phyloP scores from a whole-genome alignment of 2,329 filamentous ascomycete species.

The Magnaporthiopsis rhizophila region DNA sequence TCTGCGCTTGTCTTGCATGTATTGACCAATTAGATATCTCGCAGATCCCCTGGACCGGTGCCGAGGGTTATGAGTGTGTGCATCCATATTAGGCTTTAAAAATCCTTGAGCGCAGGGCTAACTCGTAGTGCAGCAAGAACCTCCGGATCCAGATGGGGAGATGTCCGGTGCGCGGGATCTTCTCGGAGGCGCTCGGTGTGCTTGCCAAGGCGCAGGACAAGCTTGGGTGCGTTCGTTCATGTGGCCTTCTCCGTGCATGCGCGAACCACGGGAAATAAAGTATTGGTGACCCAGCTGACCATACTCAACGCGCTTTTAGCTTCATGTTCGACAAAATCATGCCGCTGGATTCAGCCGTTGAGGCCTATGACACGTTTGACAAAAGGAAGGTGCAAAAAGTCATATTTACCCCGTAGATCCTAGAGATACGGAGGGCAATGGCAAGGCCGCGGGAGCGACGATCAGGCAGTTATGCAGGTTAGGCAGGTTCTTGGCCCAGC shows the following conservation, averaged over 20 bases:
- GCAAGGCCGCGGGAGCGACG: too few relatives aligned
- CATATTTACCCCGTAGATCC: constrained; percentile 48
- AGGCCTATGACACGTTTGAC: constrained; percentile 65
- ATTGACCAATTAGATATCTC: constrained; percentile 11
- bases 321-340: constrained; percentile 74
- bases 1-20: background rate
- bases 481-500: too few relatives aligned
- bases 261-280: too few relatives aligned
- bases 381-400: constrained; percentile 69
- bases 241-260: background rate
- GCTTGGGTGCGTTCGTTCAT: constrained; percentile 44
- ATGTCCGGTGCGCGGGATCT: constrained; percentile 66
- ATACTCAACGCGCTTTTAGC: constrained; percentile 27
- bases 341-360: constrained; percentile 56
- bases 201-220: constrained; percentile 59
- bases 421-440: too few relatives aligned
- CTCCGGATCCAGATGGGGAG: constrained; percentile 67
- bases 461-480: too few relatives aligned
- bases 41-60: constrained; percentile 59
- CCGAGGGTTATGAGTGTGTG: constrained; percentile 50
- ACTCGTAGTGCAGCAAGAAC: constrained; percentile 49
- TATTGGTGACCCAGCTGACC: background rate
- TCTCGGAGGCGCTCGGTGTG: constrained; percentile 55
- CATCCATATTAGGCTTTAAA: background rate
- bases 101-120: background rate